Conservation (phyloP, 169 alveolate genomes). For the Plasmodium inui region DNA sequence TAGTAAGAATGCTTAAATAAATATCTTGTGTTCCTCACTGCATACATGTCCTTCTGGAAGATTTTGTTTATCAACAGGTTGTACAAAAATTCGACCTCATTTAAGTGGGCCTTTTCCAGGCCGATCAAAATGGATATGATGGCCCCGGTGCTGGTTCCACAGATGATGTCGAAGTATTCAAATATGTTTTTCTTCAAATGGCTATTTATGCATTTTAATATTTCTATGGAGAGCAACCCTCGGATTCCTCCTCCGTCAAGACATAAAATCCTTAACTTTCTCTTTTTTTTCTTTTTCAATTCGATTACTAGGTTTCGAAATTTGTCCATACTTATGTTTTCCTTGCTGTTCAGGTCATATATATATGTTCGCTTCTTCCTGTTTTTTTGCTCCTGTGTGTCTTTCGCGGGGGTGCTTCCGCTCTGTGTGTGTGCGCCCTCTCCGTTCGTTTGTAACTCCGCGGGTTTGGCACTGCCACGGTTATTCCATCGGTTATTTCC, state of each 20-base stretch:
- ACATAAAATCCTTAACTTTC: slow-evolving; percentile 85
- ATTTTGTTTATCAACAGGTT: slow-evolving; percentile 85
- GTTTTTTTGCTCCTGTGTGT: not conserved
- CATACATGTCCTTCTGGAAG: slow-evolving; percentile 82
- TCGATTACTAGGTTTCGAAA: slow-evolving; percentile 37
- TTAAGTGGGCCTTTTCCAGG: slow-evolving; percentile 82
- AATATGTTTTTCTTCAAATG: slow-evolving; percentile 80
- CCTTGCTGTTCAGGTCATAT: slow-evolving; percentile 54
- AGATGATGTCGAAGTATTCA: slow-evolving; percentile 87
- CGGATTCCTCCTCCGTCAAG: slow-evolving; percentile 92
- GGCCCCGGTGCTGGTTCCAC: slow-evolving; percentile 92
- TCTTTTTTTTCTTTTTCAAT: slow-evolving; percentile 66
- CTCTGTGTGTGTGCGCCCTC: not conserved
- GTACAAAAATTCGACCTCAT: slow-evolving; percentile 82
- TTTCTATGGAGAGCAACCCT: slow-evolving; percentile 88
- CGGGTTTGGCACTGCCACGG: not conserved
- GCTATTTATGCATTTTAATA: slow-evolving; percentile 78
- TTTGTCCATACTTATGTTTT: slow-evolving; percentile 57
- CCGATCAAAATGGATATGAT: slow-evolving; percentile 86
- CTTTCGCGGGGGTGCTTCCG: not conserved
- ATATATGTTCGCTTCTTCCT: slow-evolving; percentile 5
- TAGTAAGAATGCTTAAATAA: slow-evolving; percentile 86
- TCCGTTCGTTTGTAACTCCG: not conserved
- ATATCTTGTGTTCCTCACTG: slow-evolving; percentile 84
- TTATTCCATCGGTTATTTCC: not conserved